phyloP scores from a whole-genome alignment of 768 basidiomycete species.

The Cystofilobasidium macerans region DNA sequence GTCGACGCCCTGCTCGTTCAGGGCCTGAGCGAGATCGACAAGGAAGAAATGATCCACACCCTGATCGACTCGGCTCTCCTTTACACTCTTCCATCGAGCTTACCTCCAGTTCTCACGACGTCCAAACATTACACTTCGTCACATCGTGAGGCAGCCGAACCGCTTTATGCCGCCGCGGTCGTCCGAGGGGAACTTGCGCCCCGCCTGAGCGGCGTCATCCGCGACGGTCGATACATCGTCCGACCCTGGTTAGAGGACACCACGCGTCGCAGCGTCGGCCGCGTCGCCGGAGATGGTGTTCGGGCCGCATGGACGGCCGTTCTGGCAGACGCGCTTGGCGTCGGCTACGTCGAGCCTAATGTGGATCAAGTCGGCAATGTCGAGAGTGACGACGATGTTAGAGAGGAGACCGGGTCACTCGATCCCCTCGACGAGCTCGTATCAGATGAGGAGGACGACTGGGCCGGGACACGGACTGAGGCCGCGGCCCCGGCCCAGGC shows the following conservation, averaged over 20 bases:
- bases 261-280: conserved; percentile 4
- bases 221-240: conserved; percentile 17
- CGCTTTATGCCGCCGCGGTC: conserved; percentile 8
- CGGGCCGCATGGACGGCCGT: conserved; percentile 18
- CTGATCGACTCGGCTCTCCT: conserved; percentile 22
- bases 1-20: conserved; percentile 13
- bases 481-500: no score
- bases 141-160: conserved; percentile 6
- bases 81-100: conserved; percentile 8
- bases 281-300: conserved; percentile 11
- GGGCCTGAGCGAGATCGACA: background rate
- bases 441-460: background rate
- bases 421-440: background rate
- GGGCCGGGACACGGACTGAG: no score
- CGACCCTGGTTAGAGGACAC: conserved; percentile 19
- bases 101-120: background rate
- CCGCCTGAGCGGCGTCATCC: conserved; percentile 13
- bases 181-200: conserved; percentile 11
- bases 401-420: background rate
- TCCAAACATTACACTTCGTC: background rate
- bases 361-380: background rate
- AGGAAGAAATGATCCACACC: conserved; percentile 14
- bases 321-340: conserved; percentile 7
- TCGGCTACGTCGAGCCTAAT: conserved; percentile 5
- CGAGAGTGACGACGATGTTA: background rate